These are phyloP conservation scores for Rhizopus stolonifer DNA, from an alignment of 371 early-diverging fungal species.

Conservation along the genomic window DNA sequence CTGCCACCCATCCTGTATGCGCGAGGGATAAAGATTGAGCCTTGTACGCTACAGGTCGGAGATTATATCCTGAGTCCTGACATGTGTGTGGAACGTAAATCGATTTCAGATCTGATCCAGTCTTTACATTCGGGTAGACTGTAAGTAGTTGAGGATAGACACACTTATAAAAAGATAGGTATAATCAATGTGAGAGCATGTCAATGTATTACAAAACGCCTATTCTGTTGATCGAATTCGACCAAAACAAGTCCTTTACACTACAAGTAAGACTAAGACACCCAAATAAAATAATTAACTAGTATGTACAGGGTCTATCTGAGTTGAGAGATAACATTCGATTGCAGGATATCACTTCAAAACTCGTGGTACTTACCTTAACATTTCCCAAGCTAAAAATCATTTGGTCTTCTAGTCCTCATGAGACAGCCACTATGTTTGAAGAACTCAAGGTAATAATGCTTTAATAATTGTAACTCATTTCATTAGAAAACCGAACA, in stretches of 20 bases:
- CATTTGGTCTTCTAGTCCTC: conserved; percentile 89
- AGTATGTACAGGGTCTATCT: conserved; percentile 30
- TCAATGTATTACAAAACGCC: conserved; percentile 75
- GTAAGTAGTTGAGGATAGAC: conserved; percentile 35
- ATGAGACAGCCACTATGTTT: conserved; percentile 87
- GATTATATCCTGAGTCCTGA: conserved; percentile 92
- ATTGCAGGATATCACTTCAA: conserved; percentile 63
- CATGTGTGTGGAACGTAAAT: conserved; percentile 95
- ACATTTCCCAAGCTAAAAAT: conserved; percentile 85
- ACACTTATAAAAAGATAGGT: conserved; percentile 37
- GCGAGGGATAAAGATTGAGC: conserved; percentile 72
- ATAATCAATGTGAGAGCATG: conserved; percentile 94
- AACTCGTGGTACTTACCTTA: conserved; percentile 78
- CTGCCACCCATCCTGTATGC: conserved; percentile 89
- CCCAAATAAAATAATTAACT: not conserved
- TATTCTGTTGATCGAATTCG: conserved; percentile 94
- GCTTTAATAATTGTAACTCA: too few species aligned
- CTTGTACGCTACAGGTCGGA: conserved; percentile 91
- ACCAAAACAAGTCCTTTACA: conserved; percentile 66
- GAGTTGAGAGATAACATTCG: conserved; percentile 61
- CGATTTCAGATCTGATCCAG: conserved; percentile 84
- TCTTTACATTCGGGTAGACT: conserved; percentile 88
- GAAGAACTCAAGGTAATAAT: conserved; percentile 86
- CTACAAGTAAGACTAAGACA: conserved; percentile 13
- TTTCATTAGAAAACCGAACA: conserved; percentile 60